Conservation (phyloP, 768 basidiomycete genomes). For the Mycena amicta region DNA sequence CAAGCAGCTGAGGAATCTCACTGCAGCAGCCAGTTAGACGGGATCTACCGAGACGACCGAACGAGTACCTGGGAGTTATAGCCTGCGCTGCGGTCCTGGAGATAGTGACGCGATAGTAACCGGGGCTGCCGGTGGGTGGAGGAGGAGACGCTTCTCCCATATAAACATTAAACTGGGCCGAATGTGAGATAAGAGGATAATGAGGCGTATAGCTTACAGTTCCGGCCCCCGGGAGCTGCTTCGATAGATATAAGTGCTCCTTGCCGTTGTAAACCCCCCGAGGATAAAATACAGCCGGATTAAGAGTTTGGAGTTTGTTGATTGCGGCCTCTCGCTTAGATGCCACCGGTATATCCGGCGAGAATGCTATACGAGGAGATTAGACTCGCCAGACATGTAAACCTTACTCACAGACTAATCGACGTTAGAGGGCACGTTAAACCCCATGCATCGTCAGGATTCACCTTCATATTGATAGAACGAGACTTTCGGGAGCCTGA, state of each 20-base stretch:
- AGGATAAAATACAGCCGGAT: slow-evolving; percentile 41
- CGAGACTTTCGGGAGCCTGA: slow-evolving; percentile 30
- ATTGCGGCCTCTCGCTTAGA: slow-evolving; percentile 36
- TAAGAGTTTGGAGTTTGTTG: slow-evolving; percentile 40
- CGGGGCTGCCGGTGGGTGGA: slow-evolving; percentile 19
- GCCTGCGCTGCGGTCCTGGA: slow-evolving; percentile 40
- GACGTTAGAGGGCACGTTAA: too few relatives aligned
- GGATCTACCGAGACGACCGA: neutral
- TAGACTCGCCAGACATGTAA: neutral
- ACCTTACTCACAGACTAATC: neutral
- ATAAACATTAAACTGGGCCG: slow-evolving; percentile 37
- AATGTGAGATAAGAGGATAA: neutral
- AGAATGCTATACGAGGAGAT: slow-evolving; percentile 18
- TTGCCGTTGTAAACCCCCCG: slow-evolving; percentile 50
- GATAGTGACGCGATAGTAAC: slow-evolving; percentile 33
- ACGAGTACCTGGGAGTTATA: slow-evolving; percentile 39
- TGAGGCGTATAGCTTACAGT: neutral
- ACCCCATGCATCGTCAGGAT: too few relatives aligned
- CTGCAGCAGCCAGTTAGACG: slow-evolving; percentile 20
- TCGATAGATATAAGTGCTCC: slow-evolving; percentile 42
- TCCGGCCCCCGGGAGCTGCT: slow-evolving; percentile 30
- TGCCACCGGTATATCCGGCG: slow-evolving; percentile 26
- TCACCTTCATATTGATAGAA: slow-evolving; percentile 36
- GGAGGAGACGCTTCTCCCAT: slow-evolving; percentile 29
- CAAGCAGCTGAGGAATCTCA: slow-evolving; percentile 29